A percentile compares a stretch with the other conserved stretches of the same genome.
Evolutionary conservation across 148 eudicot genomes (phyloP).

Genomic region (Silene conica): DNA sequence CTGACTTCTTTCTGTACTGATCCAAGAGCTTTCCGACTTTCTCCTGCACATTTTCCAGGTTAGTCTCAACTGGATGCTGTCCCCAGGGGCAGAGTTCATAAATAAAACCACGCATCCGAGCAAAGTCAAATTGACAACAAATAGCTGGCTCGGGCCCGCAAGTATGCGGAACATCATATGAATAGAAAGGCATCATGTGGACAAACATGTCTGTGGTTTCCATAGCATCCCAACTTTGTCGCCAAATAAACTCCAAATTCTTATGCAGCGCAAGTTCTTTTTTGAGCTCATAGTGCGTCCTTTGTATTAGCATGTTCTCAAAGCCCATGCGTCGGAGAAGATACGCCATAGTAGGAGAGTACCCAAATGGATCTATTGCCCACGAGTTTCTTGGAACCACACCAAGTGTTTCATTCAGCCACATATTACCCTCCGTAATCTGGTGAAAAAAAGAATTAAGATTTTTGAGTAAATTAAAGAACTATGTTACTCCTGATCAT

Average conservation of each 20-base stretch:
- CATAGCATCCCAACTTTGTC: constrained; percentile 91
- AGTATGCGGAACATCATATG: constrained; percentile 96
- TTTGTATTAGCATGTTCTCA: constrained; percentile 98
- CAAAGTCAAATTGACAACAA: constrained; percentile 98
- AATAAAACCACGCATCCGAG: constrained; percentile 77
- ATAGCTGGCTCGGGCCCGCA: constrained; percentile 99
- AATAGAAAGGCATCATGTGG: constrained; percentile 99
- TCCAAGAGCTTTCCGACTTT: constrained; percentile 75
- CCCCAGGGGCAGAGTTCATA: constrained; percentile 99
- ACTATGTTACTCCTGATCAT: background rate
- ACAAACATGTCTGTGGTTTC: constrained; percentile 97
- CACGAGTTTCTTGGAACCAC: constrained; percentile 92
- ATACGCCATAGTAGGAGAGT: constrained; percentile 99
- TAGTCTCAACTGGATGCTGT: constrained; percentile 79
- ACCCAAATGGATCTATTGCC: constrained; percentile 99
- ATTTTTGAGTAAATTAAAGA: background rate
- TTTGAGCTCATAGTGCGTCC: constrained; percentile 96
- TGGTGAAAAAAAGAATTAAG: constrained; percentile 27
- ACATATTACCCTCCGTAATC: constrained; percentile 97
- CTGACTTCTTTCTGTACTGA: constrained; percentile 93
- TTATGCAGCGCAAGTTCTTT: constrained; percentile 79
- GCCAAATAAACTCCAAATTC: constrained; percentile 88
- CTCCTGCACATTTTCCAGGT: constrained; percentile 74
- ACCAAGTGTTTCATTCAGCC: constrained; percentile 95
- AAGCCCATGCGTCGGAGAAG: constrained; percentile 99